Evolutionary conservation across 306 rosid genomes (phyloP), one percentile per base, ranked within the genome.

Genomic region (Hippophae gyantsensis): DNA sequence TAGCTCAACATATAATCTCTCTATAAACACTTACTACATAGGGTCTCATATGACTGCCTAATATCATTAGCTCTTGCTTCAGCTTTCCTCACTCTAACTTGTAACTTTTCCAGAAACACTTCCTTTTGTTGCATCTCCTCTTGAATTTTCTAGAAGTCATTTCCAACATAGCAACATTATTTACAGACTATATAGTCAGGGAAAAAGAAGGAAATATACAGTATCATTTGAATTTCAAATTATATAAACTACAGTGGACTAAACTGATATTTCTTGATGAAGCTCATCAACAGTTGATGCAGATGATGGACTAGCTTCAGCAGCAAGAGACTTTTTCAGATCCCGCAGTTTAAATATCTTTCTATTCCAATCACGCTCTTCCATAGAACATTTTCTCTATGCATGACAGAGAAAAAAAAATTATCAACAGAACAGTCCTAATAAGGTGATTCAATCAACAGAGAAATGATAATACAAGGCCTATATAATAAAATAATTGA

Each of bases 261-360:
- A 68, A 56, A 90, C 98, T 63, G 86, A 76, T 70, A 87, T 81
- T 54, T 85, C 96, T 72, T 68, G 81, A 67, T 62, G 67, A 58
- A 85, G 78, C 73, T 87, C 98, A 56, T 81, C 89, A 67, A 73
- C 86, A 54, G 81, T 79, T 63, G 94, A 81, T 45, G 74, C 72
- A 66, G 77, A 60, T 45, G 84, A 72, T 48, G 79, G 72, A 52
- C 32, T 78, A 62, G 79, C 78, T 66, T 76, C 89, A 13, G 78
- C 85, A 59, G 60, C 81, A 65, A 50, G 64, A 40, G 74, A 66
- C 45, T 63, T 65, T 74, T 45, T 66, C 56, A 64, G 74, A 54
- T 79, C 87, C 58, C 71, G 81, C 72, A 87, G 61, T 8, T 71
- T 79, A 45, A 85, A 49, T 40, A 54, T 84, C 86, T 81, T 90